Percentiles rank a stretch among this genome's conserved stretches.
Conservation (phyloP, 805 yeast species). For the Hanseniaspora meyeri region DNA sequence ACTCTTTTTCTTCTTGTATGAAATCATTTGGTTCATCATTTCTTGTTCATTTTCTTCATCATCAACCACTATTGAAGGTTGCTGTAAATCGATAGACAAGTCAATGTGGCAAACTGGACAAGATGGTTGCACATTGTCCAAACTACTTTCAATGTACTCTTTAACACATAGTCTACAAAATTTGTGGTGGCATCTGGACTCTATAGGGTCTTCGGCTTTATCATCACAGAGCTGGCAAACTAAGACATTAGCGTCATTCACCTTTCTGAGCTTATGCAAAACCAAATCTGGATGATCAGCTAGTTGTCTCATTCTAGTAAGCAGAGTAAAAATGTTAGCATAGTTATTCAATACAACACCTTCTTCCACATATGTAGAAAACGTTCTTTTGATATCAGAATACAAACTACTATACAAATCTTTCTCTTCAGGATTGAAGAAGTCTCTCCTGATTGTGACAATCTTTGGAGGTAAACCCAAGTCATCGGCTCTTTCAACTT, state of each 20-base stretch:
- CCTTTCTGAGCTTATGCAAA: conserved; percentile 48
- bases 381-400: conserved; percentile 73
- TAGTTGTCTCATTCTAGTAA: conserved; percentile 93
- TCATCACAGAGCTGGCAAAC: conserved; percentile 93
- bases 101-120: conserved; percentile 97
- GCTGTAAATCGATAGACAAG: conserved; percentile 75
- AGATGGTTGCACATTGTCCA: conserved; percentile 42
- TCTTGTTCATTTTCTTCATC: conserved; percentile 33
- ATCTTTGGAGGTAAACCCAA: conserved; percentile 92
- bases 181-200: conserved; percentile 83
- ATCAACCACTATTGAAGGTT: conserved; percentile 57
- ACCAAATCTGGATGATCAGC: conserved; percentile 98
- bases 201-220: conserved; percentile 95
- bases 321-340: conserved; percentile 90
- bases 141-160: conserved; percentile 74
- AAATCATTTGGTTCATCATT: conserved; percentile 35
- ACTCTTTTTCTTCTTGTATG: conserved; percentile 37
- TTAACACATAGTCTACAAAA: conserved; percentile 87
- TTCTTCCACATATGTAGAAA: conserved; percentile 84
- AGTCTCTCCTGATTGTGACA: conserved; percentile 76
- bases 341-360: conserved; percentile 95
- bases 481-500: conserved; percentile 93
- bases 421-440: conserved; percentile 87
- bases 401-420: conserved; percentile 82
- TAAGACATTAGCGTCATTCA: conserved; percentile 28